These are phyloP conservation scores for Climacium dendroides DNA, from an alignment of 225 moss, liverwort and hornwort genomes.

Conservation along the genomic window DNA sequence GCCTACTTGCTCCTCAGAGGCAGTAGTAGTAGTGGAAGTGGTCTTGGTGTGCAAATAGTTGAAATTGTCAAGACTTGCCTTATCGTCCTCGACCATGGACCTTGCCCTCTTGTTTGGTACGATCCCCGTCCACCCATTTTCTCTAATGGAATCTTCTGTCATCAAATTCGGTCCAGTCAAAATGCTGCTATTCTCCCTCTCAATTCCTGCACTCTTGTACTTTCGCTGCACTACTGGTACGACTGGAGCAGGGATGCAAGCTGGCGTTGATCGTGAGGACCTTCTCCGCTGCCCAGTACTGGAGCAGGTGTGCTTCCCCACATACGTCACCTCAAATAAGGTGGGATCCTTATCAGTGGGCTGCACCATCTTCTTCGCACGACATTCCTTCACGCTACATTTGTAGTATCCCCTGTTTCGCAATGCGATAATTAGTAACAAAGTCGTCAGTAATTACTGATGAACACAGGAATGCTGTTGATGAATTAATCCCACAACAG, in stretches of 20 bases:
- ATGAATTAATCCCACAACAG: background rate
- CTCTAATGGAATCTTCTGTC: background rate
- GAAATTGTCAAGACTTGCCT: background rate
- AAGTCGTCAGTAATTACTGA: background rate
- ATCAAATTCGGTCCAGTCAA: background rate
- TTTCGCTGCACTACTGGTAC: background rate
- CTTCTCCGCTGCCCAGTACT: constrained; percentile 6
- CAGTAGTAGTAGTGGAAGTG: constrained; percentile 1
- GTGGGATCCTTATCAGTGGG: constrained; percentile 40
- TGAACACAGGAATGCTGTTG: background rate
- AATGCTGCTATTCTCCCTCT: background rate
- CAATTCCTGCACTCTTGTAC: background rate
- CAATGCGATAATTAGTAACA: background rate
- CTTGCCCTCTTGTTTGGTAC: background rate
- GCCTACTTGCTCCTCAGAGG: background rate
- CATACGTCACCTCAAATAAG: constrained; percentile 38
- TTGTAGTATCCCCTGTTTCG: constrained; percentile 47
- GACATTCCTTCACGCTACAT: constrained; percentile 45
- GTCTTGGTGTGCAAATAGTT: constrained; percentile 17
- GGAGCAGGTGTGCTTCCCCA: constrained; percentile 39
- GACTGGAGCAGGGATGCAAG: background rate
- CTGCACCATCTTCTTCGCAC: constrained; percentile 58
- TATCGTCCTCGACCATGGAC: background rate
- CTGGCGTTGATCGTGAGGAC: background rate
- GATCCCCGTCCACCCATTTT: background rate